A percentile compares a stretch with the other conserved stretches of the same genome.
These are phyloP conservation scores for Beauveria brongniartii DNA, from an alignment of 2,329 filamentous ascomycete genomes.

Conservation along the genomic window DNA sequence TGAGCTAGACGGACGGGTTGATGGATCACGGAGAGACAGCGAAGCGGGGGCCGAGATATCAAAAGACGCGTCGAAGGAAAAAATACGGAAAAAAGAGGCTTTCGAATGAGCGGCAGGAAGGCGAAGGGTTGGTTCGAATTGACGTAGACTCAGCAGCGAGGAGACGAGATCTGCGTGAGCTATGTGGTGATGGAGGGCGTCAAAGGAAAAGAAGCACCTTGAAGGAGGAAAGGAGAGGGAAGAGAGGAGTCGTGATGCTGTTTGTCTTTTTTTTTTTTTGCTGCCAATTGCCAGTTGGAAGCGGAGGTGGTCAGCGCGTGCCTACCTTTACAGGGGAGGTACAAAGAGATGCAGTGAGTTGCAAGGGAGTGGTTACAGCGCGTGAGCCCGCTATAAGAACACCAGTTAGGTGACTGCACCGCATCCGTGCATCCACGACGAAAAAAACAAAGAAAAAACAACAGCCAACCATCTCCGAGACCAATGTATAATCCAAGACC, in stretches of 20 bases:
- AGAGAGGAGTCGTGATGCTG: neutral
- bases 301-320: neutral
- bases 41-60: conserved; percentile 7
- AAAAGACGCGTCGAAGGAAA: conserved; percentile 2
- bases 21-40: neutral
- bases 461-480: too few species aligned
- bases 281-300: neutral
- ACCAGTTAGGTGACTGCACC: too few species aligned
- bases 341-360: too few species aligned
- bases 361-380: too few species aligned
- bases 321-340: neutral
- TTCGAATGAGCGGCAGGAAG: conserved; percentile 6
- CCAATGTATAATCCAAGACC: too few species aligned
- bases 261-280: conserved; percentile 3
- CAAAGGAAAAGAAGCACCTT: conserved; percentile 4
- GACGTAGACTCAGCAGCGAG: conserved; percentile 11
- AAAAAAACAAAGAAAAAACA: too few species aligned
- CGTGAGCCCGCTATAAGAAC: too few species aligned
- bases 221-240: neutral
- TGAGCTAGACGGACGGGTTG: neutral
- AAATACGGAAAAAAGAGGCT: neutral
- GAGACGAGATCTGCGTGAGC: conserved; percentile 12
- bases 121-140: neutral
- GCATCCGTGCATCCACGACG: too few species aligned
- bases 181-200: conserved; percentile 6